Base-by-base conservation (phyloP, 345 rosid species). In the Gossypium raimondii region DNA sequence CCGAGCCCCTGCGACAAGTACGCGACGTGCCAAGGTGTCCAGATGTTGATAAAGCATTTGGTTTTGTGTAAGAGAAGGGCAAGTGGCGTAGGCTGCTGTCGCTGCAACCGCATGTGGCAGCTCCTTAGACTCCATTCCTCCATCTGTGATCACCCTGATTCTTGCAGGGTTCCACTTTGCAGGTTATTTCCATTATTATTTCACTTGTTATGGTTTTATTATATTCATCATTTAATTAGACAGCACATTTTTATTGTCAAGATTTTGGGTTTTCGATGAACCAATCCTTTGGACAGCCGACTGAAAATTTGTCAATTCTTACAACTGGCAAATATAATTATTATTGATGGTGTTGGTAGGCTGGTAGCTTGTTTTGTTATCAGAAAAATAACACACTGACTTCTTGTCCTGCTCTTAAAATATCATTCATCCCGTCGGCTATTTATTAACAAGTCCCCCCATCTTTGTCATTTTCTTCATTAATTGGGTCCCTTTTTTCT, bases 161-260 rank as follows among this genome's bases (percentile, higher is more conserved):
- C 85, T 72, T 94, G 98, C 84, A 78, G 78, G 20, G 92, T 94
- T 57, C 97, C 97, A 9, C 97, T 94, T 73, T 94, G 93, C 93
- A 88, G 97, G 98, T 94, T 83, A 78, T 25, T 25, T 68, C 9
- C 5, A 24, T 45, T 17, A 45, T 5, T 43, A 18, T 47, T n/a
- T 3, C 2, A 22, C 6, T 10, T 47, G 51, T 11, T 34, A 34
- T 34, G 41, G 51, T 10, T 47, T 47, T 47, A 47, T 47, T 47
- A 47, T 47, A 47, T 0, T 11, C 2, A 47, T 47, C 3, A 47
- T 47, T 47, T 47, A 52, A 52, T 52, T 52, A 52, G n/a, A 48
- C 13, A 2, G 14, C 14, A 48, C 4, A 58, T 59, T 59, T 34
- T 24, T 59, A 24, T 59, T 59, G 1, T 7, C 2, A 24, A 25